Conservation (phyloP, 768 basidiomycete species). For the Amanita thiersii region DNA sequence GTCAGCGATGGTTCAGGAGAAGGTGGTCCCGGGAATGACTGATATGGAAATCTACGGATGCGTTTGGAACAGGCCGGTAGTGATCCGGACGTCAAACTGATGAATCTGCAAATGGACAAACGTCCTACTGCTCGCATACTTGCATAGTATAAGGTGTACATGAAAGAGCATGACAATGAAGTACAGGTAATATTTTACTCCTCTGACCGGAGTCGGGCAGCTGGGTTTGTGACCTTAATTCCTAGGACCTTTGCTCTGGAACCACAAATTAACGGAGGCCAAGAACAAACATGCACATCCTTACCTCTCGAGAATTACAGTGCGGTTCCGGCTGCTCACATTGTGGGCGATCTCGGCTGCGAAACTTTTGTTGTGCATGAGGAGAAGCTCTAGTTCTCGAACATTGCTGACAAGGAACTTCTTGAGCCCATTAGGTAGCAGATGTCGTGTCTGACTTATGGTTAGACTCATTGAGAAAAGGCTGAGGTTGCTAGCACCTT, state of each 20-base stretch:
- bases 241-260: slow-evolving; percentile 75
- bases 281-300: slow-evolving; percentile 8
- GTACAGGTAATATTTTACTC: slow-evolving; percentile 50
- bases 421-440: slow-evolving; percentile 93
- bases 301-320: slow-evolving; percentile 80
- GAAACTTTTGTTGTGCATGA: slow-evolving; percentile 97
- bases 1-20: too few relatives aligned
- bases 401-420: slow-evolving; percentile 94
- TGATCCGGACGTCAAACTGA: too few relatives aligned
- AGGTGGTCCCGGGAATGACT: too few relatives aligned
- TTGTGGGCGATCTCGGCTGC: slow-evolving; percentile 96
- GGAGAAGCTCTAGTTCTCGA: slow-evolving; percentile 87
- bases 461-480: slow-evolving; percentile 20
- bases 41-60: too few relatives aligned
- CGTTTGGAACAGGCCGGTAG: too few relatives aligned
- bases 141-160: slow-evolving; percentile 5
- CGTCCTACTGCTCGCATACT: too few relatives aligned
- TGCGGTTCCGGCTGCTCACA: slow-evolving; percentile 93
- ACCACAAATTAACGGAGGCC: slow-evolving; percentile 8
- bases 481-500: slow-evolving; percentile 31
- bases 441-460: slow-evolving; percentile 68
- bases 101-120: too few relatives aligned
- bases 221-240: slow-evolving; percentile 91
- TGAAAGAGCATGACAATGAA: slow-evolving; percentile 14
- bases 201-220: slow-evolving; percentile 91